Evolutionary conservation across 2,329 filamentous ascomycete species (phyloP).

Genomic region (Aspergillus sp.): DNA sequence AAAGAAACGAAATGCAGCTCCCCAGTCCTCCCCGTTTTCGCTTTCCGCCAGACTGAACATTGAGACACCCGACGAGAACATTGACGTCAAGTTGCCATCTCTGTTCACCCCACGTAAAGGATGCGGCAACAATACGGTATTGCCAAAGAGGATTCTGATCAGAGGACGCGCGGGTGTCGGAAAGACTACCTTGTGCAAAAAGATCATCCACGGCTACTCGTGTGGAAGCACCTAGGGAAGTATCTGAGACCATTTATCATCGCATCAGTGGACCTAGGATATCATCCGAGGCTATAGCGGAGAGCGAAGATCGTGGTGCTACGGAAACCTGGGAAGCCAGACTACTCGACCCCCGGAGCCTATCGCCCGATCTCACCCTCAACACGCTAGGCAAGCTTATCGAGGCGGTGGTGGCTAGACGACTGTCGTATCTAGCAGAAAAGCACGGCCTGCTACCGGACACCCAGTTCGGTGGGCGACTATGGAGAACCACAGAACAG

Average conservation of each 20-base stretch:
- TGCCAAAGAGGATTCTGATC: too few species aligned
- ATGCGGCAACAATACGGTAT: too few species aligned
- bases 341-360: constrained; percentile 29
- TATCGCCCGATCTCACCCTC: constrained; percentile 34
- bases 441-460: constrained; percentile 23
- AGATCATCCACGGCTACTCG: background rate
- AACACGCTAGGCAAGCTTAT: constrained; percentile 30
- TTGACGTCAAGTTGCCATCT: too few species aligned
- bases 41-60: too few species aligned
- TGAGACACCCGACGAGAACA: too few species aligned
- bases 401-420: constrained; percentile 19
- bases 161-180: too few species aligned
- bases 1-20: too few species aligned
- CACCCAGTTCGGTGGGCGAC: constrained; percentile 30
- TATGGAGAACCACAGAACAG: constrained; percentile 25
- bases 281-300: constrained; percentile 26
- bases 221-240: constrained; percentile 22
- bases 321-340: constrained; percentile 30
- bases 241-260: constrained; percentile 12
- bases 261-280: constrained; percentile 20
- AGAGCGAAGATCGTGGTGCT: constrained; percentile 28
- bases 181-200: too few species aligned
- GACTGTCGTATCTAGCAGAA: too few species aligned
- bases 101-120: too few species aligned
- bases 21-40: too few species aligned